phyloP scores from a whole-genome alignment of 1,284 basidiomycete genomes.

The Rhodotorula sp. region DNA sequence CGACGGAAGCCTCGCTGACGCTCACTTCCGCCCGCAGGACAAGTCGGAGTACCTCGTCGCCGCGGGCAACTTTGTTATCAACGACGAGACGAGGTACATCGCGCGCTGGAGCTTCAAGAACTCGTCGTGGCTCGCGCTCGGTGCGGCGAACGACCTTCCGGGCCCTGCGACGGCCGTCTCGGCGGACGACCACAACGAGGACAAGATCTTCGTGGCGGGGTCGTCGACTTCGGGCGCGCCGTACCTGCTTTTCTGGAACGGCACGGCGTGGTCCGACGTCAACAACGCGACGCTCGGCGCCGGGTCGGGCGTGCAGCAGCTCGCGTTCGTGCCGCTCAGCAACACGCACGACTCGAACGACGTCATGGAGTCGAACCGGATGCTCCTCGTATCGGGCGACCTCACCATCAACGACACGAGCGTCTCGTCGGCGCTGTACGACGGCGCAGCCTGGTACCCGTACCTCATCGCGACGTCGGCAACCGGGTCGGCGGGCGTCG shows the following conservation, averaged over 20 bases:
- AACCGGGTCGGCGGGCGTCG: constrained; percentile 69
- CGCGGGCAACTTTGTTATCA: constrained; percentile 69
- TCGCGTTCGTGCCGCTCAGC: constrained; percentile 82
- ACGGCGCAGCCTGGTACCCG: constrained; percentile 79
- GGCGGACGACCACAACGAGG: constrained; percentile 75
- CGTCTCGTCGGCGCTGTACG: constrained; percentile 81
- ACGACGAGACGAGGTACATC: constrained; percentile 65
- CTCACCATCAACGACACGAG: constrained; percentile 63
- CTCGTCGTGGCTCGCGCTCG: constrained; percentile 72
- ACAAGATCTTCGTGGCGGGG: constrained; percentile 88
- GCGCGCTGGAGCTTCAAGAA: constrained; percentile 70
- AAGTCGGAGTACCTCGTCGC: constrained; percentile 47
- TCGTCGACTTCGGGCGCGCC: constrained; percentile 63
- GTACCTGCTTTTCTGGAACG: constrained; percentile 82
- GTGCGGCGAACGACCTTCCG: constrained; percentile 65
- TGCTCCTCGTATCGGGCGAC: constrained; percentile 85
- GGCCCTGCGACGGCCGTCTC: constrained; percentile 88
- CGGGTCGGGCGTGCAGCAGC: constrained; percentile 66
- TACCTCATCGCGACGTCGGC: constrained; percentile 73
- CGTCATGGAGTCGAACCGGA: constrained; percentile 79
- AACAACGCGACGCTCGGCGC: constrained; percentile 59
- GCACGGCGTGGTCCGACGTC: constrained; percentile 67
- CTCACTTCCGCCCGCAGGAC: constrained; percentile 50
- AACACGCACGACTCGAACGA: constrained; percentile 68
- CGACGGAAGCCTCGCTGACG: not conserved